These are phyloP conservation scores for Aspergillus arachidicola DNA, from an alignment of 2,329 filamentous ascomycete genomes.

Conservation along the genomic window DNA sequence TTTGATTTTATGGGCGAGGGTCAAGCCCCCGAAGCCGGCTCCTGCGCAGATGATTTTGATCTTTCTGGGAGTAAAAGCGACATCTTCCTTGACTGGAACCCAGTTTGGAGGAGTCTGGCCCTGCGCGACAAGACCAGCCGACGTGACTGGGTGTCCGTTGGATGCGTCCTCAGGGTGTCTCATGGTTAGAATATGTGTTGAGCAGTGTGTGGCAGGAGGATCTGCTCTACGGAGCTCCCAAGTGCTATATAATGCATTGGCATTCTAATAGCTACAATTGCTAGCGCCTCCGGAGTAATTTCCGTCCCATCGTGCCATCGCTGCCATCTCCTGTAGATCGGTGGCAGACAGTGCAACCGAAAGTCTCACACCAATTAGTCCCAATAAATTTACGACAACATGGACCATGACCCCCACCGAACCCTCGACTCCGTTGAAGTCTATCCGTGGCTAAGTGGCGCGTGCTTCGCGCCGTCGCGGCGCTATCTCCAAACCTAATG, in stretches of 20 bases:
- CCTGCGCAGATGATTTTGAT: slow-evolving; percentile 21
- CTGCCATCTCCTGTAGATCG: not conserved
- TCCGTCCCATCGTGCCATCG: not conserved
- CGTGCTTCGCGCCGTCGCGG: not conserved
- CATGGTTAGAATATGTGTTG: not conserved
- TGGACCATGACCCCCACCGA: not conserved
- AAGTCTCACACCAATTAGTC: not conserved
- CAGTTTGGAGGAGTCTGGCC: not conserved
- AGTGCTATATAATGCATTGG: not conserved
- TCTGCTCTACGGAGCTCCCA: not conserved
- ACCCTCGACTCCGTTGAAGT: not conserved
- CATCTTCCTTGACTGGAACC: not conserved
- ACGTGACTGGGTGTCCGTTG: not conserved
- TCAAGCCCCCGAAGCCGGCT: slow-evolving; percentile 35
- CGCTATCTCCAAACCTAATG: not conserved
- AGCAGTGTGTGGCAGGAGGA: not conserved
- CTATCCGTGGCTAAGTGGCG: not conserved
- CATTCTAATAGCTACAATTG: not conserved
- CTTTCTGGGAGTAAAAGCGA: slow-evolving; percentile 3
- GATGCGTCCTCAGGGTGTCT: not conserved
- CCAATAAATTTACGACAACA: not conserved
- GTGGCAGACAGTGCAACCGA: not conserved
- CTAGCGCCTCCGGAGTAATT: not conserved
- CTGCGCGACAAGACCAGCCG: not conserved
- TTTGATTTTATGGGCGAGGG: slow-evolving; percentile 42